These are phyloP conservation scores for Agrocybe chaxingu DNA, from an alignment of 768 basidiomycete genomes.

Conservation along the genomic window DNA sequence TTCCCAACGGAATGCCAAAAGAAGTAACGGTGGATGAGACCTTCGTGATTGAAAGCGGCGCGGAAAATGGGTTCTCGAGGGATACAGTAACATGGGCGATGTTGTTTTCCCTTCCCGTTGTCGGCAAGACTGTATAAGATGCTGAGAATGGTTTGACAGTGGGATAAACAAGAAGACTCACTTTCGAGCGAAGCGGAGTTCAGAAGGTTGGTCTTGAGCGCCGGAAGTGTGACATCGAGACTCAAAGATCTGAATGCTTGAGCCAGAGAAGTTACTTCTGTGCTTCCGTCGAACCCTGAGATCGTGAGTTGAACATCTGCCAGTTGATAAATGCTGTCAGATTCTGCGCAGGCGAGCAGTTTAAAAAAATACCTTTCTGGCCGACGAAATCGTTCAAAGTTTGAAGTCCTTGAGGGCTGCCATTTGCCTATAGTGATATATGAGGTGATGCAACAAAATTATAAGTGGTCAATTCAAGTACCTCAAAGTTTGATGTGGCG, in stretches of 20 bases:
- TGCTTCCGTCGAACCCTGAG: conserved; percentile 57
- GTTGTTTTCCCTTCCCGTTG: conserved; percentile 61
- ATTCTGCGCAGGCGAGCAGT: background rate
- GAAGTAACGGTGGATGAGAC: conserved; percentile 60
- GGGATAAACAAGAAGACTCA: conserved; percentile 18
- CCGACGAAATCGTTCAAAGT: conserved; percentile 70
- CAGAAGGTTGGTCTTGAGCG: conserved; percentile 54
- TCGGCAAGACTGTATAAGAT: conserved; percentile 48
- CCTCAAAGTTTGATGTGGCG: conserved; percentile 50
- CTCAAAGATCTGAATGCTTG: conserved; percentile 61
- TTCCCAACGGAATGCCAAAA: conserved; percentile 60
- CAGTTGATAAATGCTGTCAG: too few species aligned
- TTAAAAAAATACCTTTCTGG: conserved; percentile 38
- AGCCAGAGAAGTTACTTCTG: conserved; percentile 51
- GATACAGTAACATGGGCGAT: conserved; percentile 62
- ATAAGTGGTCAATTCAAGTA: conserved; percentile 15
- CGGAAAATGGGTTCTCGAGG: conserved; percentile 66
- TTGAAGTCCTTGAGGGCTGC: conserved; percentile 52
- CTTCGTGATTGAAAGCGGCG: conserved; percentile 52
- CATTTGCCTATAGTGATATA: conserved; percentile 45
- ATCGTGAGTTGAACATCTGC: conserved; percentile 57
- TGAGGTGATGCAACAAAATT: conserved; percentile 5
- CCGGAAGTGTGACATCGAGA: conserved; percentile 56
- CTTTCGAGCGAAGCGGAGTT: conserved; percentile 53
- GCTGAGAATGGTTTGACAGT: background rate